Evolutionary conservation across 2,329 filamentous ascomycete species (phyloP).

Genomic region (Knoxdaviesia proteae): DNA sequence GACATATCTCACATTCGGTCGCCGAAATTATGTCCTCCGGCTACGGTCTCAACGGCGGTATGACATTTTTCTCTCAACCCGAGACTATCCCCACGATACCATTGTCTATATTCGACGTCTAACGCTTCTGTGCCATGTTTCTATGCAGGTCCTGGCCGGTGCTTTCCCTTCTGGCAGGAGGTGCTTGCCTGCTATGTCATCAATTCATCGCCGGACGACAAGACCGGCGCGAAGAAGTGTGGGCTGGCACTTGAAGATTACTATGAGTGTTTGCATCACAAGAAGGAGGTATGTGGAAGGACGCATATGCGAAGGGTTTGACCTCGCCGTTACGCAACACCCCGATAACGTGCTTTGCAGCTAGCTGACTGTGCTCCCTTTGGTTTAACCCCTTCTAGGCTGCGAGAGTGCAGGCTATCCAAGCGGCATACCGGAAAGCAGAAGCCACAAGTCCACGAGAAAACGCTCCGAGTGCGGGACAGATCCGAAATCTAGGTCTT

Average conservation of each 20-base stretch:
- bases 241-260: constrained; percentile 76
- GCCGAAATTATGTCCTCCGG: constrained; percentile 48
- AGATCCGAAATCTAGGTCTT: constrained; percentile 74
- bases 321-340: constrained; percentile 4
- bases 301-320: too few relatives aligned
- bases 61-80: constrained; percentile 11
- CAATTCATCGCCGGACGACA: constrained; percentile 64
- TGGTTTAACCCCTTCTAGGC: constrained; percentile 28
- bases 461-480: constrained; percentile 59
- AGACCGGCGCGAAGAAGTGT: constrained; percentile 74
- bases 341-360: not conserved
- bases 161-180: constrained; percentile 99
- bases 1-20: too few relatives aligned
- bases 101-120: too few relatives aligned
- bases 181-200: constrained; percentile 95
- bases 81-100: not conserved
- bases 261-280: constrained; percentile 96
- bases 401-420: constrained; percentile 56
- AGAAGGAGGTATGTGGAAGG: constrained; percentile 70
- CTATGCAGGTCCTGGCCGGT: constrained; percentile 43
- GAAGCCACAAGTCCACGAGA: constrained; percentile 57
- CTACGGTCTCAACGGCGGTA: constrained; percentile 65
- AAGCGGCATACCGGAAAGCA: constrained; percentile 67
- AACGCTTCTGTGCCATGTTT: not conserved
- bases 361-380: constrained; percentile 2